Evolutionary conservation across 345 rosid genomes (phyloP).

Genomic region (rapeseed (Brassica napus)): DNA sequence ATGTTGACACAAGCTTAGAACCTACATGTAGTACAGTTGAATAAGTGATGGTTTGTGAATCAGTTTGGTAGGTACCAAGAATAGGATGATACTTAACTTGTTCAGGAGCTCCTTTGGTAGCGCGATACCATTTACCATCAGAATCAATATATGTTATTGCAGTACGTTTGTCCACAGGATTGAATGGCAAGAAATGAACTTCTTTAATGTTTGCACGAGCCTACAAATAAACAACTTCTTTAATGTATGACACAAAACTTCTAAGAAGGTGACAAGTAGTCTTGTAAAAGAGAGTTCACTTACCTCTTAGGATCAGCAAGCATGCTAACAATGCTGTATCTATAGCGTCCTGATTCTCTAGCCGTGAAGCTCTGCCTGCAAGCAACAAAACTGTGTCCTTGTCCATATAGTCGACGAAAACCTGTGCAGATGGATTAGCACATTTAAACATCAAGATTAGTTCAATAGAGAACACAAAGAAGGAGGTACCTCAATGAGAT

Average conservation of each 20-base stretch:
- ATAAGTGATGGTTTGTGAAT: conserved; percentile 2
- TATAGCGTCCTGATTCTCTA: conserved; percentile 95
- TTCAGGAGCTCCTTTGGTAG: conserved; percentile 99
- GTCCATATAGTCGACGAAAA: conserved; percentile 64
- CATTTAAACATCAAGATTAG: conserved; percentile 5
- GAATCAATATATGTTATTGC: conserved; percentile 89
- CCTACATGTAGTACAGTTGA: conserved; percentile 48
- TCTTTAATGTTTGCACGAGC: conserved; percentile 89
- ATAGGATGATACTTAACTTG: conserved; percentile 24
- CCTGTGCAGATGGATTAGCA: conserved; percentile 50
- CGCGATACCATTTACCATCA: conserved; percentile 84
- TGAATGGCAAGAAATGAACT: conserved; percentile 87
- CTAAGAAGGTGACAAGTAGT: conserved; percentile 9
- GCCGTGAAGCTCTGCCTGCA: conserved; percentile 90
- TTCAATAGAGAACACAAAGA: not conserved
- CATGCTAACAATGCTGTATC: conserved; percentile 91
- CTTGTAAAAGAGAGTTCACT: not conserved
- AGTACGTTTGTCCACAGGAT: conserved; percentile 93
- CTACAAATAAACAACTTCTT: conserved; percentile 42
- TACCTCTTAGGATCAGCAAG: conserved; percentile 97
- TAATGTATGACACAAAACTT: not conserved
- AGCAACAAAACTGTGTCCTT: conserved; percentile 71
- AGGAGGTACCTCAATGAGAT: conserved; percentile 83
- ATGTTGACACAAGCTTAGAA: conserved; percentile 66
- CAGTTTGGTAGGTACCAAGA: not conserved